Evolutionary conservation across 1,139 yeast species (phyloP), one percentile per base, ranked within the genome.

Genomic region (Geotrichum phurueaensis): DNA sequence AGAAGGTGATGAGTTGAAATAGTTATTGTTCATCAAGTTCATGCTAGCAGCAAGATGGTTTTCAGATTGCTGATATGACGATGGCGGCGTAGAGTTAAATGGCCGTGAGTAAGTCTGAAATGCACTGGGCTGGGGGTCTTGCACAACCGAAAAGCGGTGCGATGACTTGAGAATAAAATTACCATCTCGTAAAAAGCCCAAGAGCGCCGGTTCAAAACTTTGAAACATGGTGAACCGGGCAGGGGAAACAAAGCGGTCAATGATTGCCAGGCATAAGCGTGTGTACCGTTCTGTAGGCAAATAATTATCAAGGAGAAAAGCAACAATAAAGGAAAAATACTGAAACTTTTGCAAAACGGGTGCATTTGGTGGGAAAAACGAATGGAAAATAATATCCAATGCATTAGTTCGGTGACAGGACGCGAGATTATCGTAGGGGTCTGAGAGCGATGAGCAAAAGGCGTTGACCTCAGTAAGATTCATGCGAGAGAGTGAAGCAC

Each of bases 311-410:
- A 69, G 57, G 12, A 70, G 58, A 7, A 61, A 52, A 0, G 70
- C 67, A 50, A 68, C 64, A 10, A 71, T 62, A 15, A 68, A 67
- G 1, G 75, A 68, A 56, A 73, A 71, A 53, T 71, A 68, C 53
- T 69, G 71, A 15, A 67, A 63, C 15, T 74, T 64, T 51, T 69
- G 69, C 27, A 60, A 48, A 13, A 57, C 57, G 13, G 68, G 67
- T 5, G 67, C 58, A 22, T 64, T 64, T 27, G 69, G 66, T 6
- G 73, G 70, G 58, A 72, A 67, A 10, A 74, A 61, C 2, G 73
- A 69, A 60, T 71, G 65, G 56, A 69, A 74, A 43, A 73, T 60
- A 25, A 73, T 68, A 33, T 71, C 74, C 29, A 74, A 59, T 1
- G 75, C 72, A 48, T 67, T 65, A 1, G 65, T 64, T 18, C 71